Evolutionary conservation across 2,329 filamentous ascomycete species (phyloP).

Genomic region (Aureobasidium sp.): DNA sequence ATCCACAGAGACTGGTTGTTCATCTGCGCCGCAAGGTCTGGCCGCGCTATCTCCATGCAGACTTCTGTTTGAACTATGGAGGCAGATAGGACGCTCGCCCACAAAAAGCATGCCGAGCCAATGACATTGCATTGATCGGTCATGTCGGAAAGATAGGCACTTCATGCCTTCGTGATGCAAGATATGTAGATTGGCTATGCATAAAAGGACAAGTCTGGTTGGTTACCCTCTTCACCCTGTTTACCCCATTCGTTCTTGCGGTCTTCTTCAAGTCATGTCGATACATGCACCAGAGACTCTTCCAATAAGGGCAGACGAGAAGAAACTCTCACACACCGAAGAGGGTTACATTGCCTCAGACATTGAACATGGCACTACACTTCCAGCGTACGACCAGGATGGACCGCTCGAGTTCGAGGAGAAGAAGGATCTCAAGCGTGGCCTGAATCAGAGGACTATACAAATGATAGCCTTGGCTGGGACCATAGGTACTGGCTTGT

Average conservation of each 20-base stretch:
- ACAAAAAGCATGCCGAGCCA: neutral
- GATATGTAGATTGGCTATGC: neutral
- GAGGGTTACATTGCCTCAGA: neutral
- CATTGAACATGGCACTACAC: neutral
- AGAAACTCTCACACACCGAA: neutral
- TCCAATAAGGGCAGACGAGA: neutral
- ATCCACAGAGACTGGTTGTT: neutral
- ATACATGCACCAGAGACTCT: neutral
- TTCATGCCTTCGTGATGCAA: neutral
- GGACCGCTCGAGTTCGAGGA: constrained; percentile 6
- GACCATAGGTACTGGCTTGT: constrained; percentile 9
- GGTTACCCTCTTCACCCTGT: neutral
- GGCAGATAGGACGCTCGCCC: neutral
- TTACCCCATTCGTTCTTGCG: neutral
- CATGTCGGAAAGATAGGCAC: neutral
- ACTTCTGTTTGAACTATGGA: neutral
- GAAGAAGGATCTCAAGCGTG: constrained; percentile 27
- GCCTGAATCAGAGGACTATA: constrained; percentile 48
- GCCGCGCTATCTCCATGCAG: neutral
- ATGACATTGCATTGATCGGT: neutral
- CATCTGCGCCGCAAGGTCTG: neutral
- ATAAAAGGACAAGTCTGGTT: neutral
- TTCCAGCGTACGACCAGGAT: neutral
- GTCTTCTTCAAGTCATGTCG: neutral
- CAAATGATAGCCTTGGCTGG: constrained; percentile 64